Conservation (phyloP, 1,284 basidiomycete genomes). For the Marasmius oreades region DNA sequence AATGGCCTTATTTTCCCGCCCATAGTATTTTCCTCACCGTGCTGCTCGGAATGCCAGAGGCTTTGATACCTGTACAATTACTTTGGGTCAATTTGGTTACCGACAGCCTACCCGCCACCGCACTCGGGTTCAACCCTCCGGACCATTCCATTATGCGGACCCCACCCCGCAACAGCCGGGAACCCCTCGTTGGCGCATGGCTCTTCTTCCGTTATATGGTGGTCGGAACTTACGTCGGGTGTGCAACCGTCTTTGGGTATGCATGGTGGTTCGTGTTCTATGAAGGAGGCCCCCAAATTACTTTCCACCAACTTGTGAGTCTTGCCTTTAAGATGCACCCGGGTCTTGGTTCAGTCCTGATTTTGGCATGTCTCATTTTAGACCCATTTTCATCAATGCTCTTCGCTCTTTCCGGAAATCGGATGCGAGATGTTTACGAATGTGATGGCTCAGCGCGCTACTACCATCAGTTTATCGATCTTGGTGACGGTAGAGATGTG, state of each 20-base stretch:
- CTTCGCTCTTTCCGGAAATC: conserved; percentile 77
- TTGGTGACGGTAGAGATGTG: conserved; percentile 97
- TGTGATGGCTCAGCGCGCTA: conserved; percentile 80
- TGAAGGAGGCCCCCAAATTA: conserved; percentile 85
- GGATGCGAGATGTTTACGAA: conserved; percentile 95
- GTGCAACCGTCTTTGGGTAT: conserved; percentile 94
- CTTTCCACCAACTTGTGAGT: conserved; percentile 88
- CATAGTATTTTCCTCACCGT: conserved; percentile 93
- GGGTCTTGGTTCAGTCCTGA: neutral
- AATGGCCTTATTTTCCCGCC: conserved; percentile 14
- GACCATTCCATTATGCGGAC: conserved; percentile 96
- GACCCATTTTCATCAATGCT: conserved; percentile 95
- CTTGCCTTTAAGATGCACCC: conserved; percentile 6
- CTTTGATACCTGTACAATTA: conserved; percentile 95
- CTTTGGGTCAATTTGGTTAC: conserved; percentile 97
- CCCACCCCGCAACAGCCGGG: conserved; percentile 83
- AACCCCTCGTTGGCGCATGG: conserved; percentile 91
- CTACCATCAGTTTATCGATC: conserved; percentile 94
- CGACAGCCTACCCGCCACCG: conserved; percentile 96
- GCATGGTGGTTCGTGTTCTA: conserved; percentile 99
- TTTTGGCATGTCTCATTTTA: conserved; percentile 27
- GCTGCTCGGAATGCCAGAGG: conserved; percentile 96
- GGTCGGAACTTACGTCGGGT: conserved; percentile 91
- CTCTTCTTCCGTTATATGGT: conserved; percentile 95
- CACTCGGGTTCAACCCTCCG: conserved; percentile 96